These are phyloP conservation scores for Basipetospora sp. DNA, from an alignment of 2,329 filamentous ascomycete species.

Conservation along the genomic window DNA sequence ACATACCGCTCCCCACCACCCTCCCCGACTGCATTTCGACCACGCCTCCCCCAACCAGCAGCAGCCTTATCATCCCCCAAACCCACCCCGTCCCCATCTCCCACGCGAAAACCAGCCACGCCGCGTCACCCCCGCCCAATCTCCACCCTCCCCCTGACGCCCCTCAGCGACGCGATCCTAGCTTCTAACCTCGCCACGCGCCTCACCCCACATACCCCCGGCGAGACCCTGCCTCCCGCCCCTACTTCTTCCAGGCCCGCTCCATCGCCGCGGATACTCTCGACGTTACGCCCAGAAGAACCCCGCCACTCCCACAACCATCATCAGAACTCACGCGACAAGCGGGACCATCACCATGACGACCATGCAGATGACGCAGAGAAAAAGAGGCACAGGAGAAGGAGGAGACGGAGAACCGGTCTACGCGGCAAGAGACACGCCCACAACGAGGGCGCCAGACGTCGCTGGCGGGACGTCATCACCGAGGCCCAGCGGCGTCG, in stretches of 20 bases:
- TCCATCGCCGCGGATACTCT: conserved; percentile 41
- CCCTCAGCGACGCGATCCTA: conserved; percentile 59
- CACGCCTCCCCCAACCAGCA: conserved; percentile 12
- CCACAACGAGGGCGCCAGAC: conserved; percentile 61
- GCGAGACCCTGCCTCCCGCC: no score
- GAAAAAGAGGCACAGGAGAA: conserved; percentile 27
- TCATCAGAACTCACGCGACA: neutral
- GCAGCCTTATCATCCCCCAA: conserved; percentile 9
- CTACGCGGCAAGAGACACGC: conserved; percentile 41
- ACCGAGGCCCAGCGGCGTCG: conserved; percentile 59
- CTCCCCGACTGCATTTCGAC: conserved; percentile 13
- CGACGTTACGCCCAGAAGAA: conserved; percentile 40
- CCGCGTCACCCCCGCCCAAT: conserved; percentile 5
- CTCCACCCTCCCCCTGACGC: conserved; percentile 40
- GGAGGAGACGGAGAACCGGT: conserved; percentile 40
- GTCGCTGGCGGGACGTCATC: conserved; percentile 63
- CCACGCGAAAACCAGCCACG: conserved; percentile 6
- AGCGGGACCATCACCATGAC: neutral
- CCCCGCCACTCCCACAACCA: neutral
- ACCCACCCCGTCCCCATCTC: conserved; percentile 10
- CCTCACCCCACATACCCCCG: conserved; percentile 24
- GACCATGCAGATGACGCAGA: conserved; percentile 27
- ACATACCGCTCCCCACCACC: conserved; percentile 16
- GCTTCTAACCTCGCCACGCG: conserved; percentile 59
- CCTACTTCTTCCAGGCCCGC: conserved; percentile 22